These are phyloP conservation scores for Sphagnum tenellum DNA, from an alignment of 225 moss, liverwort and hornwort genomes.

Conservation along the genomic window DNA sequence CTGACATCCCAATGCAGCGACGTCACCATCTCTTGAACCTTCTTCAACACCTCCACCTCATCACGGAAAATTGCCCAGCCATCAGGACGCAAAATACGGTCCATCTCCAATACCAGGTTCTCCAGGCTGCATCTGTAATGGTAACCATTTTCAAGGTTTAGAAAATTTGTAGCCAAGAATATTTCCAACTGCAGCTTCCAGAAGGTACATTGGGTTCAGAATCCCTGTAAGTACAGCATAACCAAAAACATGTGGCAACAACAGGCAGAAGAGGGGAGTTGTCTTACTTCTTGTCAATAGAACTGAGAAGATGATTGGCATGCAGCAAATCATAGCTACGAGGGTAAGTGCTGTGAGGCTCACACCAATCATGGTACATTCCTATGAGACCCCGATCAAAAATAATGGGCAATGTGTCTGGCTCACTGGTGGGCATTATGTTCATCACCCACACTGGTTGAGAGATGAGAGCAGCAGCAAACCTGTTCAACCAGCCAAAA, in stretches of 20 bases:
- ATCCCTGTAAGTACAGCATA: not conserved
- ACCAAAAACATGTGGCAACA: not conserved
- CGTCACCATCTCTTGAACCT: conserved; percentile 32
- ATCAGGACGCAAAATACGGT: conserved; percentile 65
- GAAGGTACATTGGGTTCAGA: not conserved
- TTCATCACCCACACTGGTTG: conserved; percentile 63
- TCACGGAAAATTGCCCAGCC: conserved; percentile 82
- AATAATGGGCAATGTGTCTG: conserved; percentile 72
- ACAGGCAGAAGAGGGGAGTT: not conserved
- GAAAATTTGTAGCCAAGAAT: not conserved
- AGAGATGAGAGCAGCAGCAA: conserved; percentile 32
- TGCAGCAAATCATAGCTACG: conserved; percentile 82
- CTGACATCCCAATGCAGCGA: conserved; percentile 43
- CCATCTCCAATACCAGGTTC: conserved; percentile 64
- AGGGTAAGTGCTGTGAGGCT: conserved; percentile 76
- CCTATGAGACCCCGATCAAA: conserved; percentile 79
- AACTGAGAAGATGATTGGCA: conserved; percentile 50
- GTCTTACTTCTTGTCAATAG: conserved; percentile 31
- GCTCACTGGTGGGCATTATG: conserved; percentile 62
- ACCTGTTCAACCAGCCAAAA: conserved; percentile 18
- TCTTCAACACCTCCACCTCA: conserved; percentile 17
- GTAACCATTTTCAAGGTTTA: not conserved
- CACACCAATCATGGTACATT: conserved; percentile 84
- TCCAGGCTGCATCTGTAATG: conserved; percentile 40
- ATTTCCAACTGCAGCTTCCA: not conserved